Conservation (phyloP, 768 basidiomycete genomes). For the Macrolepiota dolichaula region DNA sequence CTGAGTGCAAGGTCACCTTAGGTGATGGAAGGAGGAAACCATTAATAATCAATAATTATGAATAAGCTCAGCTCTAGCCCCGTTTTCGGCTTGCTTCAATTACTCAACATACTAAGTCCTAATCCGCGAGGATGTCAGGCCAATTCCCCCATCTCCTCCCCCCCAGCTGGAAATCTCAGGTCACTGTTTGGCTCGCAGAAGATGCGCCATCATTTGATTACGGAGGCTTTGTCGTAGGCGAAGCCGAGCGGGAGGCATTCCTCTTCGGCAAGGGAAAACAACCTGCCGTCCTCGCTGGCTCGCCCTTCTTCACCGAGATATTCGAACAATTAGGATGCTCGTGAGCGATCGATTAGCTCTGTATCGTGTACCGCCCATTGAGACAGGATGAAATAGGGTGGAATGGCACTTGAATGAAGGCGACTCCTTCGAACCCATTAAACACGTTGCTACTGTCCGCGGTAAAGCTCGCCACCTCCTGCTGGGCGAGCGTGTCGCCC, state of each 20-base stretch:
- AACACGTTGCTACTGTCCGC: slow-evolving; percentile 85
- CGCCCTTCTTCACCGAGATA: slow-evolving; percentile 93
- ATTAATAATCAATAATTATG: neutral
- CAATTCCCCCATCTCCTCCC: slow-evolving; percentile 74
- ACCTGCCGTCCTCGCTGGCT: slow-evolving; percentile 82
- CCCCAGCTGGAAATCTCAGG: slow-evolving; percentile 85
- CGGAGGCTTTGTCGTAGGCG: slow-evolving; percentile 94
- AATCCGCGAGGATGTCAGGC: neutral
- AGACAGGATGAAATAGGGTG: slow-evolving; percentile 52
- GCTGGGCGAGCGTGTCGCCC: slow-evolving; percentile 87
- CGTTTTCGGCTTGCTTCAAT: neutral
- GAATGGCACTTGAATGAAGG: slow-evolving; percentile 94
- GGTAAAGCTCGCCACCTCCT: slow-evolving; percentile 88
- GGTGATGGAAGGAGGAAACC: no score
- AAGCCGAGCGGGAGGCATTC: slow-evolving; percentile 80
- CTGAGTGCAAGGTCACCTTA: no score
- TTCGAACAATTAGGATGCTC: slow-evolving; percentile 86
- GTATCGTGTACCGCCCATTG: neutral
- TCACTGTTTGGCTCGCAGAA: slow-evolving; percentile 83
- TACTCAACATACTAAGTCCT: neutral
- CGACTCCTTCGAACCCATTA: slow-evolving; percentile 72
- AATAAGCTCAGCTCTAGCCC: neutral
- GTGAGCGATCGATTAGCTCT: slow-evolving; percentile 45
- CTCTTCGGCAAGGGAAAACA: slow-evolving; percentile 87
- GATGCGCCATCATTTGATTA: slow-evolving; percentile 97